Base-by-base conservation (phyloP, 768 basidiomycete genomes). In the Russula compacta region DNA sequence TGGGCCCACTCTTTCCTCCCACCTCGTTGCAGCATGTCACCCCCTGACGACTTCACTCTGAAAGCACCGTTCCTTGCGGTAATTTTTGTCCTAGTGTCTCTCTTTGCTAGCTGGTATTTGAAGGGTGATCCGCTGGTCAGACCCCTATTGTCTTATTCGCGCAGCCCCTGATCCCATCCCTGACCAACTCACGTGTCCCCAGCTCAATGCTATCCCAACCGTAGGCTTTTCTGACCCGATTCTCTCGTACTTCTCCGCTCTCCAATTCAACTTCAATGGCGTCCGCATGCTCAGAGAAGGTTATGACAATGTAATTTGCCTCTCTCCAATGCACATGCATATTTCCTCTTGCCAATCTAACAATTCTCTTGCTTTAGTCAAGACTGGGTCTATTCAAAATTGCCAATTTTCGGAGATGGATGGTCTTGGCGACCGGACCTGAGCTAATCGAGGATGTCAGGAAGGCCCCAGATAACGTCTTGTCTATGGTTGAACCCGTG, bases 371-470 rank as follows among this genome's bases (percentile, higher is more conserved):
- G 14, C 4, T 24, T 29, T 39, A 70, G 67, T 58, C 67, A 57
- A 64, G 66, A n/a, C 49, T 47, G 4, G 56, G 66, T 12, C 36
- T 67, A 6, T 83, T 80, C 70, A 78, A 77, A 67, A 70, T 82
- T 5, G 69, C 80, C 0, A 71, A 71, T 46, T 67, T 78, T 44
- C 71, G 77, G 42, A 70, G 73, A 52, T 83, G 82, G 81, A 60
- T 76, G 14, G 72, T 81, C 21, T 67, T 83, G 7, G 68, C 78
- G 21, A 73, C 73, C 19, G 77, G 79, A 1, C 69, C 72, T 0
- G 61, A 76, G 29, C 70, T 77, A 49, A 69, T 83, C 12, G 78
- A 83, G 6, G 83, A 84, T 44, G 66, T 85, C 17, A 75, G 80
- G 24, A 76, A 70, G 59, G 76, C 77, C n/a, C 72, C 76, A 6